Conservation (phyloP, 306 rosid species). For the Adenanthera pavonina region DNA sequence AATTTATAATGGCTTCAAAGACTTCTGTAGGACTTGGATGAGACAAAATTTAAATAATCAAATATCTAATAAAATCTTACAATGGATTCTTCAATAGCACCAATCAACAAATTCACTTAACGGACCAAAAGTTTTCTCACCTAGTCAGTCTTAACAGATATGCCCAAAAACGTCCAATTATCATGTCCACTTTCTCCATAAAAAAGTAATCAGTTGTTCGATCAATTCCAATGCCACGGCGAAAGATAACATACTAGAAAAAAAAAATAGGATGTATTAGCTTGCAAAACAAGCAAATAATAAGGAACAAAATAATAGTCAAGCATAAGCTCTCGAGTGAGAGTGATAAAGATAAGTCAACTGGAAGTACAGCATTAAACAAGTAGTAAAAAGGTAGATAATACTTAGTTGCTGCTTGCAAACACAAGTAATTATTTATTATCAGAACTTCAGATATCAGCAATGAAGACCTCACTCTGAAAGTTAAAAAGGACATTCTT, state of each 20-base stretch:
- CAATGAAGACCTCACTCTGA: not conserved
- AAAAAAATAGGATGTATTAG: constrained; percentile 39
- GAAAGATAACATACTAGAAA: constrained; percentile 77
- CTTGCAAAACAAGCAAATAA: constrained; percentile 1
- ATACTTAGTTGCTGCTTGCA: not conserved
- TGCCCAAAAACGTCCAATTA: constrained; percentile 76
- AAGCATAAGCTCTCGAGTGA: not conserved
- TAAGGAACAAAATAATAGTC: not conserved
- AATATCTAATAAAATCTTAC: not conserved
- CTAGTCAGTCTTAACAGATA: constrained; percentile 59
- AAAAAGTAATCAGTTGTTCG: constrained; percentile 73
- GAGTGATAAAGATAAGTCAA: not conserved
- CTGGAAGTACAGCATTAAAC: constrained; percentile 4
- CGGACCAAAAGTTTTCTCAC: constrained; percentile 40
- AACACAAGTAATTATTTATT: not conserved
- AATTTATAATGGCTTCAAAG: not conserved
- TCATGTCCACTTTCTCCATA: constrained; percentile 88
- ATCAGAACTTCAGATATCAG: not conserved
- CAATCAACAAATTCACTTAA: not conserved
- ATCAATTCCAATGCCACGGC: constrained; percentile 89
- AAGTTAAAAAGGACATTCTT: not conserved
- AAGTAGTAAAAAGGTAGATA: not conserved
- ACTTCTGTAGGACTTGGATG: not conserved
- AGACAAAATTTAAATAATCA: constrained; percentile 4
- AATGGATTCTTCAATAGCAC: not conserved